Evolutionary conservation across 1,284 basidiomycete species (phyloP).

Genomic region (Ceraceosorus bombacis): DNA sequence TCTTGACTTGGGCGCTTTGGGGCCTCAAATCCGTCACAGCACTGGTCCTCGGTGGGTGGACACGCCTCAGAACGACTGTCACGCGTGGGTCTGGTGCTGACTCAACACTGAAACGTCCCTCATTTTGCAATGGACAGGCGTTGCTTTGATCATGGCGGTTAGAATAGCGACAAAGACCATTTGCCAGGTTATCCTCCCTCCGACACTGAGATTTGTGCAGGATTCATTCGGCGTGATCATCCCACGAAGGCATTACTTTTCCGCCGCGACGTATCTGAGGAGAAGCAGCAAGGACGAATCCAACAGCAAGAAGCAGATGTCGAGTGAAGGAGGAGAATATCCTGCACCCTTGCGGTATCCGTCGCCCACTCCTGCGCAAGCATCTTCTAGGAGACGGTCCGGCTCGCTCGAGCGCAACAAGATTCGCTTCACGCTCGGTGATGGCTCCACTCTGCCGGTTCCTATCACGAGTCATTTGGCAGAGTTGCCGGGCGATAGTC

Average conservation of each 20-base stretch:
- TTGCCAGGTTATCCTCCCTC: conserved; percentile 16
- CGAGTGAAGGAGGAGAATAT: conserved; percentile 1
- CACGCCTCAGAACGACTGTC: no score
- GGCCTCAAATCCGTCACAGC: no score
- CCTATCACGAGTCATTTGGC: conserved; percentile 9
- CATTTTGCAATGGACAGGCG: conserved; percentile 29
- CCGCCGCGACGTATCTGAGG: not conserved
- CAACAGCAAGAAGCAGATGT: conserved; percentile 16
- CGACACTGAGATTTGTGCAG: conserved; percentile 27
- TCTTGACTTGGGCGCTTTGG: no score
- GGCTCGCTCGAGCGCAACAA: conserved; percentile 4
- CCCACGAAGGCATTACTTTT: conserved; percentile 34
- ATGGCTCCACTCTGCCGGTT: conserved; percentile 7
- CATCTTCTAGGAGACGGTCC: not conserved
- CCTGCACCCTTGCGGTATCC: not conserved
- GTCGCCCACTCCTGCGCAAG: not conserved
- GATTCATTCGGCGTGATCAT: conserved; percentile 31
- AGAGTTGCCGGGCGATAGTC: conserved; percentile 7
- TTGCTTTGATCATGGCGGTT: conserved; percentile 59
- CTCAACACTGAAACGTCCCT: no score
- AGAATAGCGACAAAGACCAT: conserved; percentile 40
- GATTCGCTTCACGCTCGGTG: conserved; percentile 6
- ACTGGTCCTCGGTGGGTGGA: no score
- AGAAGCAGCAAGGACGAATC: conserved; percentile 24
- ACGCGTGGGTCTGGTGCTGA: no score